Evolutionary conservation across 2,329 filamentous ascomycete species (phyloP).

Genomic region (Penicillium concentricum): DNA sequence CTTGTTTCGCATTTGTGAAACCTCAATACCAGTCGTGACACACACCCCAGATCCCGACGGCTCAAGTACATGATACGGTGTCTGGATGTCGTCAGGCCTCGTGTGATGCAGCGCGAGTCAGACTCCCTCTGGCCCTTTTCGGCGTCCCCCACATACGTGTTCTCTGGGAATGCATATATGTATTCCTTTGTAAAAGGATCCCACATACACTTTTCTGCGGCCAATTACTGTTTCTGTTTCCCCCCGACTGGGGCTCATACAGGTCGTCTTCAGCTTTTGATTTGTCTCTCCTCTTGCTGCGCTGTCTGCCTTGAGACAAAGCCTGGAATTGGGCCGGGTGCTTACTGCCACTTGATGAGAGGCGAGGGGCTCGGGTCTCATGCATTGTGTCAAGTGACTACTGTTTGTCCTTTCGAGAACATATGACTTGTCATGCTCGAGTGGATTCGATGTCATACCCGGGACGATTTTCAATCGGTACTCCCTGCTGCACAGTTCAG

Average conservation of each 20-base stretch:
- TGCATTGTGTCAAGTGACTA: slow-evolving; percentile 1
- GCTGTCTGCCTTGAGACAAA: background rate
- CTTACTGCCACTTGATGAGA: background rate
- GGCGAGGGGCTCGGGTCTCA: background rate
- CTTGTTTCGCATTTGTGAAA: slow-evolving; percentile 7
- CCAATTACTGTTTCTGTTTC: background rate
- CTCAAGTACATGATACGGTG: background rate
- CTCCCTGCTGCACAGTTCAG: background rate
- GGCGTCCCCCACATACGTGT: background rate
- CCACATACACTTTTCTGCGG: background rate
- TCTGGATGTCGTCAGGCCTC: background rate
- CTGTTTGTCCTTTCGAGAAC: background rate
- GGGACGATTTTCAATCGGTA: background rate
- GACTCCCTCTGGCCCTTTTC: background rate
- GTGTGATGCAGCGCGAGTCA: background rate
- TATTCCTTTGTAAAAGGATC: background rate
- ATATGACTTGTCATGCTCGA: slow-evolving; percentile 6
- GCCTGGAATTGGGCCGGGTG: background rate
- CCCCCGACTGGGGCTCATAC: background rate
- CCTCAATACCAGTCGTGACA: background rate
- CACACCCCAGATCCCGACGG: background rate
- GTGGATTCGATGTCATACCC: background rate
- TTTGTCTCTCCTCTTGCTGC: background rate
- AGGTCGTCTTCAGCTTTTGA: background rate
- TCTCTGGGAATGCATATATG: background rate